A percentile compares a stretch with the other conserved stretches of the same genome.
These are phyloP conservation scores for Camillea tinctor DNA, from an alignment of 2,329 filamentous ascomycete species.

Conservation along the genomic window DNA sequence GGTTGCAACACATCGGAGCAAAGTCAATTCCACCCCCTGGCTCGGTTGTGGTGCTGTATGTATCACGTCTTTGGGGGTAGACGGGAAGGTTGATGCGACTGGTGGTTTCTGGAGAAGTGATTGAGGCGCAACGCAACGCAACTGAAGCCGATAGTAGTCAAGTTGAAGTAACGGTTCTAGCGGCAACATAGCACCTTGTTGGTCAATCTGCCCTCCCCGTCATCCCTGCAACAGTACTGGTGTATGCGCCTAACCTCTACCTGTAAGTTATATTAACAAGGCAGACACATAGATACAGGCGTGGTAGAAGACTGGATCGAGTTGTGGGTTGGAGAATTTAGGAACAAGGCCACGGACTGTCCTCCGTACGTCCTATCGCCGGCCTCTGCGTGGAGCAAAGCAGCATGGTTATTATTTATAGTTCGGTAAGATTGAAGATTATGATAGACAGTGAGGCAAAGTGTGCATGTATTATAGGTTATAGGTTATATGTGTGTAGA, in stretches of 20 bases:
- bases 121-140: constrained; percentile 15
- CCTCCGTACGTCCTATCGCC: neutral
- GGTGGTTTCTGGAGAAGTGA: constrained; percentile 6
- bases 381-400: no score
- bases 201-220: neutral
- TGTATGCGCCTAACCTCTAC: neutral
- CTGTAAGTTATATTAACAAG: neutral
- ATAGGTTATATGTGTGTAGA: neutral
- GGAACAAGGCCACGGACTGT: neutral
- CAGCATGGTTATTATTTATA: no score
- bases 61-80: constrained; percentile 19
- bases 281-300: neutral
- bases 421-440: no score
- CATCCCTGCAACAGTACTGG: neutral
- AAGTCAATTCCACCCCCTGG: constrained; percentile 20
- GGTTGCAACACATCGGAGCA: constrained; percentile 16
- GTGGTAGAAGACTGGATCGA: neutral
- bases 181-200: neutral
- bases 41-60: constrained; percentile 7
- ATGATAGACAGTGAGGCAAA: no score
- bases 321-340: neutral
- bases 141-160: neutral
- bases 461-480: neutral
- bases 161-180: neutral
- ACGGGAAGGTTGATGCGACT: constrained; percentile 18